Evolutionary conservation across 139 green algal species (phyloP).

Genomic region (Chlorella sp.): DNA sequence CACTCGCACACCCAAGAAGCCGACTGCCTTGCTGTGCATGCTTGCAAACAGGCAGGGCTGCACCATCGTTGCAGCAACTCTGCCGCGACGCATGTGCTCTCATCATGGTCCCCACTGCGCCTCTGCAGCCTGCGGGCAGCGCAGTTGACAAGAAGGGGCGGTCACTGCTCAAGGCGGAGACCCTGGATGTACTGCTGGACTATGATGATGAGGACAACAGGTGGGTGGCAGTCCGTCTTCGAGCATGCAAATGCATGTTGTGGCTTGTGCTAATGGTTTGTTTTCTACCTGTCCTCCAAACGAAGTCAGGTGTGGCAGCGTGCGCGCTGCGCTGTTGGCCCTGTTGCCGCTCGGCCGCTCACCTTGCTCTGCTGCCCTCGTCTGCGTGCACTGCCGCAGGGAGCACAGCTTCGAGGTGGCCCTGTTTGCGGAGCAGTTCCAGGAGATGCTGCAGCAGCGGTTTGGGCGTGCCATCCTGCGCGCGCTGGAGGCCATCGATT

Average conservation of each 20-base stretch:
- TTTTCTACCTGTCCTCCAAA: too few relatives aligned
- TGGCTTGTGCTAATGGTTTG: not conserved
- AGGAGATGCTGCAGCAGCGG: slow-evolving; percentile 66
- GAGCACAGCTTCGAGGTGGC: slow-evolving; percentile 33
- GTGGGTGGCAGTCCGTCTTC: too few relatives aligned
- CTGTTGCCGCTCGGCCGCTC: not conserved
- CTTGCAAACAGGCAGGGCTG: too few relatives aligned
- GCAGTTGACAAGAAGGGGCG: slow-evolving; percentile 17
- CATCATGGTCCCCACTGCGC: too few relatives aligned
- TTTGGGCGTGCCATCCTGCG: slow-evolving; percentile 63
- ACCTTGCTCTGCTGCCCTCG: not conserved
- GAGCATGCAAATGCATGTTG: too few relatives aligned
- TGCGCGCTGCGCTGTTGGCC: too few relatives aligned
- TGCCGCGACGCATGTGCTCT: too few relatives aligned
- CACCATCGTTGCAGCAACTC: too few relatives aligned
- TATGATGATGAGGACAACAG: slow-evolving; percentile 65
- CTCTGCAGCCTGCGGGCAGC: slow-evolving; percentile 6
- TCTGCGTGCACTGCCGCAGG: not conserved
- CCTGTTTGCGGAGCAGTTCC: slow-evolving; percentile 64
- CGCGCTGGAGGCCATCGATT: slow-evolving; percentile 36
- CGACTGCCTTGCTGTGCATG: too few relatives aligned
- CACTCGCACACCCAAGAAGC: too few relatives aligned
- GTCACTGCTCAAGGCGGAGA: slow-evolving; percentile 19
- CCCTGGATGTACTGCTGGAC: slow-evolving; percentile 58
- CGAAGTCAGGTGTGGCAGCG: too few relatives aligned